Conservation (phyloP, 805 yeast species). For the Starmerella khaoyaiensis region DNA sequence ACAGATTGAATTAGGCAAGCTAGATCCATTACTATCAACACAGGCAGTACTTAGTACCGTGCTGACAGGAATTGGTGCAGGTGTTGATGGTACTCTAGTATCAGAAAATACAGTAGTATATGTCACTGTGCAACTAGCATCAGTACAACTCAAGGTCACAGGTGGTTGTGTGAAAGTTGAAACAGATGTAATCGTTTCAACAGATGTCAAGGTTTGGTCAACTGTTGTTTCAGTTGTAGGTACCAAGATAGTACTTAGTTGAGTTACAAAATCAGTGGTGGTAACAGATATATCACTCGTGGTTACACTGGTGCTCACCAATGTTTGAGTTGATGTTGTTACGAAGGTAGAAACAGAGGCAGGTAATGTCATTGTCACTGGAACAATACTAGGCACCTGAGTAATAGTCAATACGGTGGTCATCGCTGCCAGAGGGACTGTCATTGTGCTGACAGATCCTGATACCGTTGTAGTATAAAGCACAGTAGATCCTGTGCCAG, state of each 20-base stretch:
- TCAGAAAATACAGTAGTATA: slow-evolving; percentile 3
- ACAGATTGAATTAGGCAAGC: not conserved
- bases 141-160: slow-evolving; percentile 10
- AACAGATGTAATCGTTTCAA: too few species aligned
- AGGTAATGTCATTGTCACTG: slow-evolving; percentile 11
- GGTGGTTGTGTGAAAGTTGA: too few species aligned
- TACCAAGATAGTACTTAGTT: too few species aligned
- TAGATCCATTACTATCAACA: slow-evolving; percentile 5
- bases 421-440: slow-evolving; percentile 1
- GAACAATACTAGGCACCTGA: slow-evolving; percentile 10
- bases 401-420: slow-evolving; percentile 12
- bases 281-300: too few species aligned
- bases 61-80: not conserved
- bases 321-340: too few species aligned
- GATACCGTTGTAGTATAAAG: slow-evolving; percentile 3
- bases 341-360: slow-evolving; percentile 5
- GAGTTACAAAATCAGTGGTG: too few species aligned
- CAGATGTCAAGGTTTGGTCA: too few species aligned
- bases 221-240: too few species aligned
- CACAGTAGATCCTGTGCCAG: slow-evolving; percentile 8
- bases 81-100: not conserved
- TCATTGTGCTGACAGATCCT: slow-evolving; percentile 3
- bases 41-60: slow-evolving; percentile 3
- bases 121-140: slow-evolving; percentile 8
- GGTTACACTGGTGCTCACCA: too few species aligned